These are phyloP conservation scores for Hemerocallis citrina DNA, from an alignment of 106 monocot genomes.

Conservation along the genomic window DNA sequence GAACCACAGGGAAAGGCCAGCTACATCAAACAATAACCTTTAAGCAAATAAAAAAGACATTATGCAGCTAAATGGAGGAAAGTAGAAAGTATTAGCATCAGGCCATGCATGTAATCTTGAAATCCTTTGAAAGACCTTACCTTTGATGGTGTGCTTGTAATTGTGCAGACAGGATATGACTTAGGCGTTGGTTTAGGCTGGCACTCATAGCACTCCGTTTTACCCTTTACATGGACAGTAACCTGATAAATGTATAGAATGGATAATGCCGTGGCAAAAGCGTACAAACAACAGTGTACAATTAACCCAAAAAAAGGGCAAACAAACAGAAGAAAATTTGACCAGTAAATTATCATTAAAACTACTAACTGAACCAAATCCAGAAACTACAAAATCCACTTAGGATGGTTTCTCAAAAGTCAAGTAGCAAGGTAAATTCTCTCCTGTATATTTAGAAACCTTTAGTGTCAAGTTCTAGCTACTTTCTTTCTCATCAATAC, in stretches of 20 bases:
- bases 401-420: no score
- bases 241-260: conserved; percentile 40
- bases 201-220: conserved; percentile 98
- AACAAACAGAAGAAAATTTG: no score
- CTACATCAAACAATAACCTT: not conserved
- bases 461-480: no score
- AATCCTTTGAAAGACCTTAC: conserved; percentile 20
- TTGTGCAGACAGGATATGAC: conserved; percentile 38
- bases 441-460: no score
- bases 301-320: no score
- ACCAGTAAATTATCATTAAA: no score
- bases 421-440: no score
- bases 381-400: no score
- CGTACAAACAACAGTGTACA: no score
- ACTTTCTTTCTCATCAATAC: no score
- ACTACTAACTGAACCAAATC: no score
- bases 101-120: not conserved
- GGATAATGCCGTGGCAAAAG: not conserved
- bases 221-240: conserved; percentile 90
- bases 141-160: conserved; percentile 97
- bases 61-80: not conserved
- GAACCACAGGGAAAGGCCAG: no score
- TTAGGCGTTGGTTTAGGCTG: conserved; percentile 92
- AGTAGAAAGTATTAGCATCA: not conserved
- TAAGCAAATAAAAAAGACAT: not conserved